A percentile compares a stretch with the other conserved stretches of the same genome.
Evolutionary conservation across 495 filamentous ascomycete genomes (phyloP).

Genomic region (Penicillium cinerascens): DNA sequence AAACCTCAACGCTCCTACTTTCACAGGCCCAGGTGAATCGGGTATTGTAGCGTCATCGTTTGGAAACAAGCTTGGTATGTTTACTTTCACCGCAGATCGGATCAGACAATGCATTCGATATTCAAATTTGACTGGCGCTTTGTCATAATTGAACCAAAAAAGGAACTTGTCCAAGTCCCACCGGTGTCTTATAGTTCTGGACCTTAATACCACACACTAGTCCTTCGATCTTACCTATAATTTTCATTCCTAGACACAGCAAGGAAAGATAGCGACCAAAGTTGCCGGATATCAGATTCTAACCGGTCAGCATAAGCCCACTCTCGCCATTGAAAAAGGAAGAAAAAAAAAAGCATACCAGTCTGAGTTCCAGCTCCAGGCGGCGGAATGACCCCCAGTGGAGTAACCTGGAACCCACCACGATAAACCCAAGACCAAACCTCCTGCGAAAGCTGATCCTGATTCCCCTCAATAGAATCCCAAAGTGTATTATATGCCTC

Average conservation of each 20-base stretch:
- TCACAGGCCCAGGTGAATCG: no score
- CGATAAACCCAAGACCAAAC: slow-evolving; percentile 62
- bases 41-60: no score
- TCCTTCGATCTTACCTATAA: background rate
- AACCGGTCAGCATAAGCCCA: background rate
- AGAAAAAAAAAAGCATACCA: slow-evolving; percentile 20
- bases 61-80: no score
- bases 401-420: slow-evolving; percentile 44
- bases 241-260: slow-evolving; percentile 16
- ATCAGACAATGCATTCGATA: no score
- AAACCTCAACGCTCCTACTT: no score
- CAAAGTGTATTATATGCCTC: slow-evolving; percentile 58
- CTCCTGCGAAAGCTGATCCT: slow-evolving; percentile 50
- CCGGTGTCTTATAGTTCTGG: no score
- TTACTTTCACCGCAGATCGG: no score
- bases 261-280: slow-evolving; percentile 23
- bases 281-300: slow-evolving; percentile 25
- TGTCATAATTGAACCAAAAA: no score
- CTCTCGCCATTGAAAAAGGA: background rate
- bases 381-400: slow-evolving; percentile 51
- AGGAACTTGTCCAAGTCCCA: no score
- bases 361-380: slow-evolving; percentile 39
- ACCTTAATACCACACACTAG: no score
- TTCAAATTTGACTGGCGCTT: no score
- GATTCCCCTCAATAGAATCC: slow-evolving; percentile 56